Evolutionary conservation across 352 stramenopile genomes (phyloP), one percentile per base, ranked within the genome.

Genomic region (Phytophthora pseudosyringae): DNA sequence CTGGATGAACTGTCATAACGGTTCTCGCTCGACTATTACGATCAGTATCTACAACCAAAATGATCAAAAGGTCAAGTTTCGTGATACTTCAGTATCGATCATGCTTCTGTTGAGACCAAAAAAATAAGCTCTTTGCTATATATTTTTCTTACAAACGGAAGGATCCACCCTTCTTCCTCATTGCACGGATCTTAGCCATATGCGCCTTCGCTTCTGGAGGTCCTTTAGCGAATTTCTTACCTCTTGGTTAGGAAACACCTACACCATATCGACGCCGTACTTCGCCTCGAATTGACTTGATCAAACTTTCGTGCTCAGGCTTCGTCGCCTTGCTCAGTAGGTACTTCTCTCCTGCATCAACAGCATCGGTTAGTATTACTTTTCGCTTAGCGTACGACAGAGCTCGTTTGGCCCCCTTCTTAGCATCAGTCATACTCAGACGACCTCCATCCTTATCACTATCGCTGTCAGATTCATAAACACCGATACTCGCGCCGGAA

Each of bases 1-100:
- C 6, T 69, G 60, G 60, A 63, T 62, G 50, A 45, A 43, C 9
- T 43, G 21, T 7, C 35, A 44, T 13, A 57, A 69, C 28, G 60
- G 60, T 3, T 38, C 51, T 48, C 46, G 46, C 21, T 26, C 50
- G 1, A 33, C 51, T 11, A 57, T 69, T n/a, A 61, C 50, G 10
- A 25, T 69, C 16, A 21, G 21, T 21, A 21, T 21, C 21, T 21
- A 21, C 21, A 21, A 21, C 21, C 21, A 21, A 21, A 21, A 21
- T 21, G 21, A 21, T 21, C 21, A 21, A 21, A 21, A 21, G 2
- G 21, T 21, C n/a, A n/a, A n/a, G n/a, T n/a, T n/a, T n/a, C n/a
- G n/a, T n/a, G n/a, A n/a, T n/a, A n/a, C n/a, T n/a, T n/a, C n/a
- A n/a, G n/a, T n/a, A n/a, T 47, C 5, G 31, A 63, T 69, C 38